phyloP scores from a whole-genome alignment of 331 rosid genomes.

The Cucumis variabilis region DNA sequence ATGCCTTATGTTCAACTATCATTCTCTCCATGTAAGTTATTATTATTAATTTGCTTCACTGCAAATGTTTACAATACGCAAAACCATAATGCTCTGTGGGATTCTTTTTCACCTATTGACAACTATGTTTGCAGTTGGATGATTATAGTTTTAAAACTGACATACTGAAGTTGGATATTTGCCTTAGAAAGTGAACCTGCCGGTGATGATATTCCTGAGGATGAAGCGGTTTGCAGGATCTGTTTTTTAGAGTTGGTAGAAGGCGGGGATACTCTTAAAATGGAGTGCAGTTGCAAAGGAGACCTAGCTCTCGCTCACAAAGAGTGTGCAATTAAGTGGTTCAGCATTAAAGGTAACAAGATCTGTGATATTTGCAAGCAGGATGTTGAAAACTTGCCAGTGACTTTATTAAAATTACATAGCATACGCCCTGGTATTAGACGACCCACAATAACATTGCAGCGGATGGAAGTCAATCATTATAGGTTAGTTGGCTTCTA shows the following conservation, averaged over 20 bases:
- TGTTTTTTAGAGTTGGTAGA: constrained; percentile 54
- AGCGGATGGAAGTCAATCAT: constrained; percentile 40
- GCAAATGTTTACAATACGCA: constrained; percentile 1
- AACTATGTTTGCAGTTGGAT: constrained; percentile 17
- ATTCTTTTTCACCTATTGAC: background rate
- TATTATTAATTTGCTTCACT: background rate
- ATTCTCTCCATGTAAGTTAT: constrained; percentile 1
- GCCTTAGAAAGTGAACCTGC: constrained; percentile 43
- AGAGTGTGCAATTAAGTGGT: constrained; percentile 63
- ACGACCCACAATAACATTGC: constrained; percentile 38
- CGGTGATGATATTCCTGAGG: constrained; percentile 64
- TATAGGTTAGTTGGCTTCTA: constrained; percentile 47
- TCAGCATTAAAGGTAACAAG: constrained; percentile 62
- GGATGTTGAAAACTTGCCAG: constrained; percentile 53
- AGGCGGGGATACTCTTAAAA: constrained; percentile 55
- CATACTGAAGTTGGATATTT: constrained; percentile 20
- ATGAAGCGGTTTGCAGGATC: constrained; percentile 63
- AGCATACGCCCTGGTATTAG: constrained; percentile 40
- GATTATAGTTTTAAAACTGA: constrained; percentile 11
- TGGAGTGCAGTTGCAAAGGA: constrained; percentile 70
- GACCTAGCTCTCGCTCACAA: constrained; percentile 64
- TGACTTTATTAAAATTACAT: constrained; percentile 52
- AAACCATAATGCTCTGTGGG: constrained; percentile 1
- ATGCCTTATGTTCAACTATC: background rate
- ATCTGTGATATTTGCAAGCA: constrained; percentile 58